These are phyloP conservation scores for Aspergillus carlsbadensis DNA, from an alignment of 495 filamentous ascomycete genomes.

Conservation along the genomic window DNA sequence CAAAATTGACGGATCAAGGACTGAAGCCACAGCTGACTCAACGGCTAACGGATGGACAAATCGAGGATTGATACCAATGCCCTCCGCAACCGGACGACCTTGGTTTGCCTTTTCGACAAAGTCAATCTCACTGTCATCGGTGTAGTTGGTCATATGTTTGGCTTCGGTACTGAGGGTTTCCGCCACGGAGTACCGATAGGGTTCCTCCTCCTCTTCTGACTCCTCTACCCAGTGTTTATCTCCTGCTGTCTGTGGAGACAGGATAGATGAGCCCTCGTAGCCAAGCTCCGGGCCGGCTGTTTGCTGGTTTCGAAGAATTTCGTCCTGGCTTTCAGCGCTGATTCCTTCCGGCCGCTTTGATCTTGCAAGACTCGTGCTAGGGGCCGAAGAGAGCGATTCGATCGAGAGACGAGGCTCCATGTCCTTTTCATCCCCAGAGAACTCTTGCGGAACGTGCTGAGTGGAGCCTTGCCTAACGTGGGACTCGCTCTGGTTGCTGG, in stretches of 20 bases:
- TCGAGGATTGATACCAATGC: constrained; percentile 68
- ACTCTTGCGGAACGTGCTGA: constrained; percentile 17
- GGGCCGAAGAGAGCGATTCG: constrained; percentile 51
- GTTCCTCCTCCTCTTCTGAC: constrained; percentile 53
- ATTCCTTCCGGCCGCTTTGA: constrained; percentile 52
- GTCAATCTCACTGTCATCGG: constrained; percentile 64
- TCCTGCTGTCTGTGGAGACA: constrained; percentile 25
- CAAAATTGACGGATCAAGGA: constrained; percentile 74
- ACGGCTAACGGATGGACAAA: constrained; percentile 72
- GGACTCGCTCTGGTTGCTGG: constrained; percentile 61
- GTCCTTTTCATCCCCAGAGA: constrained; percentile 27
- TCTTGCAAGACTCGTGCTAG: constrained; percentile 53
- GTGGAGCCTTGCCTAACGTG: constrained; percentile 17
- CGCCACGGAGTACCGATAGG: constrained; percentile 49
- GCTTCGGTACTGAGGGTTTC: constrained; percentile 51
- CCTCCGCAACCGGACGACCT: constrained; percentile 63
- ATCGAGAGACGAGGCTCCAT: constrained; percentile 47
- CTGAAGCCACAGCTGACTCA: constrained; percentile 84
- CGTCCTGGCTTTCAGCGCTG: constrained; percentile 48
- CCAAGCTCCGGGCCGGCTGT: constrained; percentile 36
- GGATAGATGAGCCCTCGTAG: constrained; percentile 35
- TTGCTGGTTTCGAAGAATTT: constrained; percentile 41
- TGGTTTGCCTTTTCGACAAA: constrained; percentile 60
- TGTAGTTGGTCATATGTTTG: constrained; percentile 59
- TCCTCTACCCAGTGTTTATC: constrained; percentile 51